Base-by-base conservation (phyloP, 352 stramenopile species). In the Peronospora tabacina region DNA sequence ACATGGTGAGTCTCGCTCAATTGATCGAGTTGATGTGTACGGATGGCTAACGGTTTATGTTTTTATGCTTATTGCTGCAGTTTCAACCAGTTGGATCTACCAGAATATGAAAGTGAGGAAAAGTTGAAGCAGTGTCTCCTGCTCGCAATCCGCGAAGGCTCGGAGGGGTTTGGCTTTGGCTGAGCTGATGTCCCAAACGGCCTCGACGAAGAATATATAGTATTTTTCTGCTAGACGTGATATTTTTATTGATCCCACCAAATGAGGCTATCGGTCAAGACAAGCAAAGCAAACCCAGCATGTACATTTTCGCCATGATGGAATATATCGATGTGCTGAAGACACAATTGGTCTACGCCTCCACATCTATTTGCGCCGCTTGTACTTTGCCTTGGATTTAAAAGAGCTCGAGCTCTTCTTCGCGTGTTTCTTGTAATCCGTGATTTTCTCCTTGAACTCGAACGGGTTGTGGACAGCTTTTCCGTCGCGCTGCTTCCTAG, bases 61-160 rank as follows among this genome's bases (percentile, higher is more conserved):
- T 48, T 12, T 45, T 22, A 13, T 58, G 22, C 44, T 52, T 64
- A 5, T 30, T 61, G 33, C 32, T 58, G 40, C 56, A 94, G 83
- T 72, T 99, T 99, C 66, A 99, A 99, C 69, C 91, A 98, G 48
- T 72, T 99, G 33, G 97, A 99, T 70, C 72, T 99, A 22, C 97
- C 97, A 13, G 86, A 96, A 52, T 99, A 99, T 73, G 87, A 91
- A 36, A 98, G 74, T 58, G 90, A 98, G 61, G 95, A 99, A 35
- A 95, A 98, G 70, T 76, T 99, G 57, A 94, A 92, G 63, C 91
- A 98, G 58, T 97, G 97, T 55, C 63, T 99, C 19, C 52, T 99
- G 17, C 87, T 98, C 43, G 96, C 96, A 1, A 98, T 99, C 36
- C 96, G 92, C 19, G 96, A 99, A 83, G 97, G 96, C 50, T 90